phyloP scores from a whole-genome alignment of 768 basidiomycete species.

The Tricholoma sp. region DNA sequence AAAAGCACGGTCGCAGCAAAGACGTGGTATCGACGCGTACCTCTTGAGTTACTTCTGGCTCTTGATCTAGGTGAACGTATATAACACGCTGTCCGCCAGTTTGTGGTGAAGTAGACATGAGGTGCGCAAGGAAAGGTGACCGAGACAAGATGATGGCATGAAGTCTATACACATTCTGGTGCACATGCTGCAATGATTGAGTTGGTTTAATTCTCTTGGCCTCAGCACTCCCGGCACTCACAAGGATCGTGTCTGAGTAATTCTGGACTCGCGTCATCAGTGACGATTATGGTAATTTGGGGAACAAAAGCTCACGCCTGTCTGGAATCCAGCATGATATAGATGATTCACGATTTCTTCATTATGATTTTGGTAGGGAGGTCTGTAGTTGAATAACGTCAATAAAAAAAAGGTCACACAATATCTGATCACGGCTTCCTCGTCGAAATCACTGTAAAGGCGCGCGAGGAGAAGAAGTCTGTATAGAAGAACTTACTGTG shows the following conservation, averaged over 20 bases:
- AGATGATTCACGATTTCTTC: constrained; percentile 75
- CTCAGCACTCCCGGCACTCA: constrained; percentile 30
- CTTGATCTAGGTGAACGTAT: constrained; percentile 69
- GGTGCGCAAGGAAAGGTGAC: constrained; percentile 82
- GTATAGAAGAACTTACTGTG: constrained; percentile 42
- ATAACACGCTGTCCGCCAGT: constrained; percentile 61
- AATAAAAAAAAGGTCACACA: constrained; percentile 2
- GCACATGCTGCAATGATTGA: constrained; percentile 51
- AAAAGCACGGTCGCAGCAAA: constrained; percentile 9
- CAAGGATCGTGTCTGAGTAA: constrained; percentile 77
- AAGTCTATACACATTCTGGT: constrained; percentile 69
- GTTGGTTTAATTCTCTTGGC: constrained; percentile 1
- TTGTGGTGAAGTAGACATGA: constrained; percentile 80
- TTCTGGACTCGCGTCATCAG: constrained; percentile 41
- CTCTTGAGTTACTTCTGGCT: constrained; percentile 82
- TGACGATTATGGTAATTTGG: constrained; percentile 10
- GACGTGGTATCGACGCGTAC: constrained; percentile 36
- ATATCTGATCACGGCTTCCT: constrained; percentile 12
- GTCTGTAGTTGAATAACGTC: constrained; percentile 21
- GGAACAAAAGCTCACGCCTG: constrained; percentile 53
- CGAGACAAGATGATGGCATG: constrained; percentile 85
- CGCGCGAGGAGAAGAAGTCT: constrained; percentile 1
- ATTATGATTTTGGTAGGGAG: constrained; percentile 59
- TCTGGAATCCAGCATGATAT: constrained; percentile 77
- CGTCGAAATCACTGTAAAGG: neutral